phyloP scores from a whole-genome alignment of 2,329 filamentous ascomycete species.

The Colletotrichum liriopes region DNA sequence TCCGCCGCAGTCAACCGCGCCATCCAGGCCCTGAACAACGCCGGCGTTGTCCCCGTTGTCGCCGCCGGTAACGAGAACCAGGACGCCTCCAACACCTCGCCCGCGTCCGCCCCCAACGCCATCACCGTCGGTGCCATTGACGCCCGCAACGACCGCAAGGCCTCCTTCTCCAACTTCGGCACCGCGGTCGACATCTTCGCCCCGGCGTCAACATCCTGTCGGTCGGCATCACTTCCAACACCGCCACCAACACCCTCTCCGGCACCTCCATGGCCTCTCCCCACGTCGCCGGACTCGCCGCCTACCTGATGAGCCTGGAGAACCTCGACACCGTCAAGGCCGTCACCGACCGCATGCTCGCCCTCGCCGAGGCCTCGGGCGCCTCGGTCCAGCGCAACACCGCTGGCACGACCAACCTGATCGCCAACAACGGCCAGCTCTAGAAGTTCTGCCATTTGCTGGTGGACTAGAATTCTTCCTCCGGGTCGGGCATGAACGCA shows the following conservation, averaged over 20 bases:
- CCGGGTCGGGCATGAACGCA: background rate
- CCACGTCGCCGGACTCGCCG: constrained; percentile 77
- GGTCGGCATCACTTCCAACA: constrained; percentile 66
- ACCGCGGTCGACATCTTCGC: constrained; percentile 68
- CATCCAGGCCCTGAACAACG: constrained; percentile 63
- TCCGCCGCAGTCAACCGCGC: constrained; percentile 70
- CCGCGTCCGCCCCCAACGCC: constrained; percentile 69
- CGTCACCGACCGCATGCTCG: constrained; percentile 66
- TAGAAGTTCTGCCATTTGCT: constrained; percentile 31
- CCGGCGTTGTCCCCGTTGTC: constrained; percentile 71
- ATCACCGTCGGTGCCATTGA: constrained; percentile 75
- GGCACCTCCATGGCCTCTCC: constrained; percentile 78
- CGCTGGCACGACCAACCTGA: constrained; percentile 64
- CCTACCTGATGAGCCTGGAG: constrained; percentile 76
- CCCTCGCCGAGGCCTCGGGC: constrained; percentile 64
- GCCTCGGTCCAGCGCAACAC: constrained; percentile 61
- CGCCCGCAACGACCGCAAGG: constrained; percentile 62
- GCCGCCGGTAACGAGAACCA: constrained; percentile 72
- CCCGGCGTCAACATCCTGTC: constrained; percentile 68
- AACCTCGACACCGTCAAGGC: constrained; percentile 60
- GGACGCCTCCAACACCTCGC: constrained; percentile 66
- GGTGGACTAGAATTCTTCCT: constrained; percentile 1
- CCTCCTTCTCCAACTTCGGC: constrained; percentile 74
- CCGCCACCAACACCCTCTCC: constrained; percentile 61
- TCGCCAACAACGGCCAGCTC: constrained; percentile 70